Conservation (phyloP, 139 green algal species). For the Coelastrella sp. region DNA sequence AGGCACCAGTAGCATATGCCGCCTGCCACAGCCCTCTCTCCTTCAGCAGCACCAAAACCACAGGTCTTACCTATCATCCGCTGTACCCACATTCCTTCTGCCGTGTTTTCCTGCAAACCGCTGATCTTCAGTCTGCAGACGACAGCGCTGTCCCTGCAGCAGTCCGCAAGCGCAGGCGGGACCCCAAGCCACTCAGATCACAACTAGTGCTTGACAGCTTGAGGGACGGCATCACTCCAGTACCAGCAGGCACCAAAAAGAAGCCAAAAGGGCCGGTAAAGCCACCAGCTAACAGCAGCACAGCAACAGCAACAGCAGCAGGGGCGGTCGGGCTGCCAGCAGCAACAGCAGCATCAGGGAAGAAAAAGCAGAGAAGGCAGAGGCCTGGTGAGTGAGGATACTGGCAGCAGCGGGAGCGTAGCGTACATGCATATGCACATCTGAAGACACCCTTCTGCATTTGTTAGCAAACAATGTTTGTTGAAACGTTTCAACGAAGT, state of each 20-base stretch:
- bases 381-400: background rate
- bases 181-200: slow-evolving; percentile 25
- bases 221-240: background rate
- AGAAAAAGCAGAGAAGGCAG: background rate
- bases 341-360: background rate
- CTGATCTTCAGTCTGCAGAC: slow-evolving; percentile 23
- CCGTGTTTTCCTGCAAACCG: background rate
- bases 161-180: background rate
- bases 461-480: too few relatives aligned
- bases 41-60: too few relatives aligned
- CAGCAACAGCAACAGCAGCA: background rate
- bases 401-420: slow-evolving; percentile 5
- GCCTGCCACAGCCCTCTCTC: too few relatives aligned
- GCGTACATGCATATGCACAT: background rate
- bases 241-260: background rate
- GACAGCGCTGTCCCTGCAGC: background rate
- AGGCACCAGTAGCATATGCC: too few relatives aligned
- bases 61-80: background rate
- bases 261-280: slow-evolving; percentile 15
- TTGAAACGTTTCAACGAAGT: too few relatives aligned
- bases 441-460: background rate
- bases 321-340: background rate
- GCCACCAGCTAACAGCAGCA: background rate
- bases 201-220: slow-evolving; percentile 34
- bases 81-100: background rate